Conservation (phyloP, 352 stramenopile genomes). For the Globisporangium recalcitrans region DNA sequence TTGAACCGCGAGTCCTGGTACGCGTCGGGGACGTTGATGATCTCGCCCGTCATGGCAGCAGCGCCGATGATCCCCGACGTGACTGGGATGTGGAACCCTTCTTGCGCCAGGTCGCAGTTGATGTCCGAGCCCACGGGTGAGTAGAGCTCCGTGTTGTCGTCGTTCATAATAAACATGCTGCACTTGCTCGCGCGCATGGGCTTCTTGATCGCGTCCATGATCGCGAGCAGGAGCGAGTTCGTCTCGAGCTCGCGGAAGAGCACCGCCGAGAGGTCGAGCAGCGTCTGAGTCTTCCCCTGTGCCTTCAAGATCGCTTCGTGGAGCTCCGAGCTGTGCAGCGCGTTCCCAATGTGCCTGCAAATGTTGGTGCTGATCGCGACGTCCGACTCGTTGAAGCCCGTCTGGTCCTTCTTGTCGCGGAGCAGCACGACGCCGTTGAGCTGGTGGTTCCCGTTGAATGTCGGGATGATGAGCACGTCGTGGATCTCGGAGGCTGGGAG, state of each 20-base stretch:
- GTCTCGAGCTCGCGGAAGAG: conserved; percentile 65
- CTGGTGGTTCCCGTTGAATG: conserved; percentile 31
- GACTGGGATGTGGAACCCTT: conserved; percentile 50
- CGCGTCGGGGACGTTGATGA: conserved; percentile 75
- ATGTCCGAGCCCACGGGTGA: conserved; percentile 44
- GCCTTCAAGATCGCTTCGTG: conserved; percentile 53
- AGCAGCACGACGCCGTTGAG: conserved; percentile 64
- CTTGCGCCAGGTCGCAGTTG: conserved; percentile 29
- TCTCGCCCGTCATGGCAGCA: conserved; percentile 57
- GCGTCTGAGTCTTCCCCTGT: conserved; percentile 56
- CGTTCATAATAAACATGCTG: conserved; percentile 64
- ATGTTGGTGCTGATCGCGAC: conserved; percentile 49
- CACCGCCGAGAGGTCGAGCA: conserved; percentile 58
- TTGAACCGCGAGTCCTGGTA: conserved; percentile 69
- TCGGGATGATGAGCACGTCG: conserved; percentile 50
- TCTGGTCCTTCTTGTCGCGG: conserved; percentile 28
- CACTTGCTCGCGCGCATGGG: conserved; percentile 48
- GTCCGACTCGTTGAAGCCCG: conserved; percentile 44
- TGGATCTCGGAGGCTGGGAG: conserved; percentile 21
- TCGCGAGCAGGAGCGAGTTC: conserved; percentile 43
- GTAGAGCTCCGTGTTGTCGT: conserved; percentile 51
- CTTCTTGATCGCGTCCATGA: conserved; percentile 49
- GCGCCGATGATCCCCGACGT: conserved; percentile 47
- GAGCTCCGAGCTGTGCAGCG: conserved; percentile 49
- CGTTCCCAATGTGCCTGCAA: conserved; percentile 48